Percentiles rank a stretch among this genome's conserved stretches.
Evolutionary conservation across 164 flowering plant genomes (phyloP).

Genomic region (Stephania japonica): DNA sequence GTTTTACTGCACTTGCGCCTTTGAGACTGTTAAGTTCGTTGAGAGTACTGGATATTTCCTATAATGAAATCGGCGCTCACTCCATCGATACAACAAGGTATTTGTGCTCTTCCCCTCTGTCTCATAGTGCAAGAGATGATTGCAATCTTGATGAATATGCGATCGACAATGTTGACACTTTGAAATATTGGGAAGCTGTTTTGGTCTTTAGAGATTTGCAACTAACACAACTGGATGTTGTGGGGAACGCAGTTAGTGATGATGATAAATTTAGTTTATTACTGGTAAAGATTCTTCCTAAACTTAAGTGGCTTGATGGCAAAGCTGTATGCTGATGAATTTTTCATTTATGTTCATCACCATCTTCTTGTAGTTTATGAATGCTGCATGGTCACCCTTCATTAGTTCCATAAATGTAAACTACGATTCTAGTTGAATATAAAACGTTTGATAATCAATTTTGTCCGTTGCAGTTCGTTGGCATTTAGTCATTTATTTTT

Average conservation of each 20-base stretch:
- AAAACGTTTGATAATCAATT: too few relatives aligned
- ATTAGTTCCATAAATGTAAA: too few relatives aligned
- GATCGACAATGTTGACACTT: slow-evolving; percentile 14
- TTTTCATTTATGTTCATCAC: not conserved
- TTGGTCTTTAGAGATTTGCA: slow-evolving; percentile 46
- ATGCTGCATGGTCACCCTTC: not conserved
- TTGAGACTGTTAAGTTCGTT: slow-evolving; percentile 48
- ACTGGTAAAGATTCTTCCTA: slow-evolving; percentile 42
- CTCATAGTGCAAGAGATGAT: slow-evolving; percentile 34
- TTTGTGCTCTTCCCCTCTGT: slow-evolving; percentile 64
- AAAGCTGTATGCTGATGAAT: slow-evolving; percentile 23
- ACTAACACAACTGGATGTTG: slow-evolving; percentile 57
- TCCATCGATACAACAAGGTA: slow-evolving; percentile 71
- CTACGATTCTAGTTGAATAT: too few relatives aligned
- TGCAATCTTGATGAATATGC: slow-evolving; percentile 26
- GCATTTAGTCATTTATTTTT: too few relatives aligned
- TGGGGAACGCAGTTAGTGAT: slow-evolving; percentile 49
- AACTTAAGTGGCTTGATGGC: slow-evolving; percentile 65
- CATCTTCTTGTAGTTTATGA: not conserved
- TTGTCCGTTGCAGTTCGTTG: too few relatives aligned
- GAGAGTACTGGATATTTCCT: slow-evolving; percentile 55
- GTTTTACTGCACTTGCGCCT: slow-evolving; percentile 73
- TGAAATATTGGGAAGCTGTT: slow-evolving; percentile 55
- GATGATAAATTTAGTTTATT: slow-evolving; percentile 46
- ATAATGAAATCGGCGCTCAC: slow-evolving; percentile 79